These are phyloP conservation scores for Fraxinus nigra DNA, from an alignment of 305 asterid genomes.

Conservation along the genomic window DNA sequence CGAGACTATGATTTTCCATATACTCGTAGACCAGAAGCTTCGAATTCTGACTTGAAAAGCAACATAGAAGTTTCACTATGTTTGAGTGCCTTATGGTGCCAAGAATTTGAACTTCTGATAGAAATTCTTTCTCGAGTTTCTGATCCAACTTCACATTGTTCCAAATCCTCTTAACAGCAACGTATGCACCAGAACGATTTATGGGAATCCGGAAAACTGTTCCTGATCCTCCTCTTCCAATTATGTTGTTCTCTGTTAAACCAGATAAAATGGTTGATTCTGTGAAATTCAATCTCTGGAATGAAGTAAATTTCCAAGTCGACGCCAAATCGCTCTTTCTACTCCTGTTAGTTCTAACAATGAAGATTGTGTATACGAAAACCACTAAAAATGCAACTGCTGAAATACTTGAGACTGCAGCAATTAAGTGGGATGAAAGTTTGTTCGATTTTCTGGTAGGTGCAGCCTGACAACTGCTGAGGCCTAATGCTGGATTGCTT, in stretches of 20 bases:
- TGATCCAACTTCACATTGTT: constrained; percentile 45
- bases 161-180: constrained; percentile 83
- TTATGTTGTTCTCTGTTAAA: constrained; percentile 48
- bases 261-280: constrained; percentile 56
- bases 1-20: constrained; percentile 78
- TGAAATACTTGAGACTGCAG: constrained; percentile 57
- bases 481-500: constrained; percentile 41
- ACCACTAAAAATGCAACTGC: constrained; percentile 42
- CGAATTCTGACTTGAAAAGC: constrained; percentile 57
- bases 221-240: constrained; percentile 93
- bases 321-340: constrained; percentile 34
- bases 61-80: constrained; percentile 78
- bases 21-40: constrained; percentile 76
- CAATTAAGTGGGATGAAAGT: constrained; percentile 45
- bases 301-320: constrained; percentile 78
- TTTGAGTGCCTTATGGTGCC: constrained; percentile 73
- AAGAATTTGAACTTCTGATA: constrained; percentile 67
- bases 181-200: constrained; percentile 36
- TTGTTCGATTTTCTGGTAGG: constrained; percentile 26
- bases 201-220: constrained; percentile 64
- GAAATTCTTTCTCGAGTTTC: constrained; percentile 63
- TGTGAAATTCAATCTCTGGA: constrained; percentile 70
- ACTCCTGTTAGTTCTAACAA: constrained; percentile 42
- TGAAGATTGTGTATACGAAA: constrained; percentile 38
- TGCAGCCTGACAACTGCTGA: constrained; percentile 34